Base-by-base conservation (phyloP, 139 green algal species). In the Chlorokybus atmophyticus region DNA sequence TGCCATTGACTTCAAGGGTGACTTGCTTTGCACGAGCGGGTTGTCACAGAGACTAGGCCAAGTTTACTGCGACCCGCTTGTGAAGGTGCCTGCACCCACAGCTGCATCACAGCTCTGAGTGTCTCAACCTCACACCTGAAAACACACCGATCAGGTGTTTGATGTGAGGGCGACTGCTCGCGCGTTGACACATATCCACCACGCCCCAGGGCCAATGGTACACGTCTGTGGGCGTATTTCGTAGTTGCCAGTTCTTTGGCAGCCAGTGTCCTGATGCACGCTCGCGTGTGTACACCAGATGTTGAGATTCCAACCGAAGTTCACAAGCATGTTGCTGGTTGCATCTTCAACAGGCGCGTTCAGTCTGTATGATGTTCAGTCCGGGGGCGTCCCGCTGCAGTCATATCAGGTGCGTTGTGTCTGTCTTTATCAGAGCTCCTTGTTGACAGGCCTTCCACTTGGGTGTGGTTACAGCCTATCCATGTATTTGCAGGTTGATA, bases 291-390 rank as follows among this genome's bases (percentile, higher is more conserved):
- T 14, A 21, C 35, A 14, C 35, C 35, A 44, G 35, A 25, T 67
- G n/a, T 26, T 68, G 4, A 14, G 39, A 10, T 68, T 68, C 54
- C 60, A 67, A 59, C 85, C 85, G 29, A 64, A 71, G 52, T 66
- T 87, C 54, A 59, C 64, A 30, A 64, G 56, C 48, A 75, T 63
- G 14, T 60, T 94, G 42, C 69, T 91, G 50, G 47, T 87, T 29
- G 80, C 56, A 2, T 76, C 70, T 2, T 31, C 68, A 3, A 42
- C 29, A 0, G 85, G 83, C 2, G 39, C 71, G 7, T 79, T 91
- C 67, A 74, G 58, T 25, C 23, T 90, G 17, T 66, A 59, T 1
- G 83, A 94, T 55, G 67, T 71, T 1, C 50, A 71, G 23, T 59
- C 58, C 27, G 59, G 57, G 14, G 49, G 59, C 0, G 25, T 64